Conservation (phyloP, 2,329 filamentous ascomycete species). For the Cladophialophora bantiana region DNA sequence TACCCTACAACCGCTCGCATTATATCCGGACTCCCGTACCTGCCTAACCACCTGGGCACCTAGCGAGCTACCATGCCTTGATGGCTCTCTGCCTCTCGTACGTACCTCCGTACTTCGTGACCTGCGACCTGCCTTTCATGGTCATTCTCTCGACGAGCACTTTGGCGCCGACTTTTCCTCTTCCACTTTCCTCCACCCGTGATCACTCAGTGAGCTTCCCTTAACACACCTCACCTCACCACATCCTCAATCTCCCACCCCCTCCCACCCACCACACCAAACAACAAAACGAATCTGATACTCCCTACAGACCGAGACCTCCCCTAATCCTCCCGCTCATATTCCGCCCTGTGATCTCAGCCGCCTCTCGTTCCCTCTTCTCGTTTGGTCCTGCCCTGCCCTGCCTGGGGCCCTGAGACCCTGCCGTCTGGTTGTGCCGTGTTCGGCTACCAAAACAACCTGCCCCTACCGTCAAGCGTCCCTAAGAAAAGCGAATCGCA, state of each 20-base stretch:
- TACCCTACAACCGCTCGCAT: too few species aligned
- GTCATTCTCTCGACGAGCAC: background rate
- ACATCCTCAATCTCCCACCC: background rate
- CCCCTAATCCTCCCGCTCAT: slow-evolving; percentile 15
- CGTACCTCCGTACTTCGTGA: background rate
- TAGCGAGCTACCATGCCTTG: too few species aligned
- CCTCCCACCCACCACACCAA: background rate
- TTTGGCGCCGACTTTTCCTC: background rate
- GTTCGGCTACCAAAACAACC: slow-evolving; percentile 2
- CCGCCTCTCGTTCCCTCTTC: slow-evolving; percentile 7
- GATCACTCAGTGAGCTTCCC: background rate
- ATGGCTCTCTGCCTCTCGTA: too few species aligned
- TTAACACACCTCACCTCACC: background rate
- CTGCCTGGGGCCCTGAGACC: background rate
- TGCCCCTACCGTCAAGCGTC: background rate
- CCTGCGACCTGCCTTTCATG: slow-evolving; percentile 1
- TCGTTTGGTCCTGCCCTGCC: slow-evolving; percentile 6
- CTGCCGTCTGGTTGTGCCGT: slow-evolving; percentile 1
- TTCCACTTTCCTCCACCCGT: background rate
- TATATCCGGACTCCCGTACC: too few species aligned
- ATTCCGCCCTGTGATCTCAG: slow-evolving; percentile 8
- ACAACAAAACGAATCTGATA: background rate
- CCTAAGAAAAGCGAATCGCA: slow-evolving; percentile 10
- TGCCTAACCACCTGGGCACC: too few species aligned
- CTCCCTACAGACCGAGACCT: background rate